phyloP scores from a whole-genome alignment of 805 yeast species.

The Peterozyma toletana region DNA sequence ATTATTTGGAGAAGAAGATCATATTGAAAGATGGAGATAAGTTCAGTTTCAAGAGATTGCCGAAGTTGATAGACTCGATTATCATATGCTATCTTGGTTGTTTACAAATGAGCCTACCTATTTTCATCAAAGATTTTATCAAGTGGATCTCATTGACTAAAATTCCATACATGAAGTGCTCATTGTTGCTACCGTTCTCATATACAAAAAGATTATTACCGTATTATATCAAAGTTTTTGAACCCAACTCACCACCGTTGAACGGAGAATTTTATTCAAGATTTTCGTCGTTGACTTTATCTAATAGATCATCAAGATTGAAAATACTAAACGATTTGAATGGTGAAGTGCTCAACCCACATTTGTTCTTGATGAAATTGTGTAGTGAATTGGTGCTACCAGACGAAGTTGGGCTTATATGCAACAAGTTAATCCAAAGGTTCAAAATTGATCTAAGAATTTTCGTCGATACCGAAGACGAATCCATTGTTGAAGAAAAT shows the following conservation, averaged over 20 bases:
- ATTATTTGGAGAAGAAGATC: not conserved
- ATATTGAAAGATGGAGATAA: not conserved
- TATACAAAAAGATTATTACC: constrained; percentile 30
- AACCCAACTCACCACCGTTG: constrained; percentile 32
- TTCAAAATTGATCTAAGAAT: constrained; percentile 9
- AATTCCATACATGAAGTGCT: constrained; percentile 42
- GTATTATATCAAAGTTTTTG: constrained; percentile 26
- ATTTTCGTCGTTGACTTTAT: not conserved
- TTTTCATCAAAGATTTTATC: constrained; percentile 42
- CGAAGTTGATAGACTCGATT: constrained; percentile 15
- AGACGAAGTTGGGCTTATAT: constrained; percentile 35
- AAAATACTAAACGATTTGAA: constrained; percentile 1
- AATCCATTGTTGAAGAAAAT: no score
- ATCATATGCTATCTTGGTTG: constrained; percentile 44
- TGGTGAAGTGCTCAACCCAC: constrained; percentile 18
- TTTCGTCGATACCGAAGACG: constrained; percentile 1
- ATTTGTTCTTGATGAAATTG: constrained; percentile 32
- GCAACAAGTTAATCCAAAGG: constrained; percentile 19
- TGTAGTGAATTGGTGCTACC: constrained; percentile 40
- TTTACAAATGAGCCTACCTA: constrained; percentile 39
- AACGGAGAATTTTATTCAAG: constrained; percentile 25
- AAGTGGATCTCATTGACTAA: constrained; percentile 31
- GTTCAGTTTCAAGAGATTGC: not conserved
- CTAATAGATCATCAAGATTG: not conserved
- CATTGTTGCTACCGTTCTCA: constrained; percentile 29